These are phyloP conservation scores for Pyrenophora tritici-repentis DNA, from an alignment of 2,329 filamentous ascomycete genomes.

Conservation along the genomic window DNA sequence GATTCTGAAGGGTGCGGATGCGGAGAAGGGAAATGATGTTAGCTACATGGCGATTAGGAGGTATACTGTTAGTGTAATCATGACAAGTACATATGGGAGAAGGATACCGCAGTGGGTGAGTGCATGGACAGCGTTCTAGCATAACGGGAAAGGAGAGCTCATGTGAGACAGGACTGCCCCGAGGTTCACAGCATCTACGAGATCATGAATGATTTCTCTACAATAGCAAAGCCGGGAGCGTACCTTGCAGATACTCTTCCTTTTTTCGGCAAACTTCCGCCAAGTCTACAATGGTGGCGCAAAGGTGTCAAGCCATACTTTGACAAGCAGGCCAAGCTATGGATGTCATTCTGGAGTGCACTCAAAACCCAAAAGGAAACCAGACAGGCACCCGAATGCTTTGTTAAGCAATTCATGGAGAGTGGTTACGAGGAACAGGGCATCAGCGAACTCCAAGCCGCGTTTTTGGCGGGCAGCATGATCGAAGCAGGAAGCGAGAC, in stretches of 20 bases:
- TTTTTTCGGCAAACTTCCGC: slow-evolving; percentile 34
- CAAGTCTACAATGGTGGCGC: slow-evolving; percentile 40
- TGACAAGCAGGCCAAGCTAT: slow-evolving; percentile 40
- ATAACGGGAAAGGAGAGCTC: background rate
- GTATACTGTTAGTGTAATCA: slow-evolving; percentile 43
- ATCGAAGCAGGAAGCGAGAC: slow-evolving; percentile 51
- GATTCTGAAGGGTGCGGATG: slow-evolving; percentile 40
- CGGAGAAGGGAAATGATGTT: slow-evolving; percentile 24
- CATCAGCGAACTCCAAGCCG: slow-evolving; percentile 43
- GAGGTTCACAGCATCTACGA: slow-evolving; percentile 41
- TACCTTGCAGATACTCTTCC: slow-evolving; percentile 42
- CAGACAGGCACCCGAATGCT: slow-evolving; percentile 43
- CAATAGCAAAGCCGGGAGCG: slow-evolving; percentile 32
- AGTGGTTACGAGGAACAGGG: slow-evolving; percentile 46
- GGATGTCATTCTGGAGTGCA: slow-evolving; percentile 39
- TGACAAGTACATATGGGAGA: slow-evolving; percentile 45
- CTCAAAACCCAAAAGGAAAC: slow-evolving; percentile 40
- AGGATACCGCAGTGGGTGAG: slow-evolving; percentile 41
- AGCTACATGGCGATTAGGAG: slow-evolving; percentile 37
- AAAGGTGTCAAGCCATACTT: slow-evolving; percentile 34
- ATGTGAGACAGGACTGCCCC: slow-evolving; percentile 30
- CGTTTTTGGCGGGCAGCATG: slow-evolving; percentile 43
- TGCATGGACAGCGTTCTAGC: background rate
- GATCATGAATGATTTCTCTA: slow-evolving; percentile 45
- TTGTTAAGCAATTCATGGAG: slow-evolving; percentile 43